Conservation (phyloP, 768 basidiomycete species). For the Porpolomopsis calyptriformis region DNA sequence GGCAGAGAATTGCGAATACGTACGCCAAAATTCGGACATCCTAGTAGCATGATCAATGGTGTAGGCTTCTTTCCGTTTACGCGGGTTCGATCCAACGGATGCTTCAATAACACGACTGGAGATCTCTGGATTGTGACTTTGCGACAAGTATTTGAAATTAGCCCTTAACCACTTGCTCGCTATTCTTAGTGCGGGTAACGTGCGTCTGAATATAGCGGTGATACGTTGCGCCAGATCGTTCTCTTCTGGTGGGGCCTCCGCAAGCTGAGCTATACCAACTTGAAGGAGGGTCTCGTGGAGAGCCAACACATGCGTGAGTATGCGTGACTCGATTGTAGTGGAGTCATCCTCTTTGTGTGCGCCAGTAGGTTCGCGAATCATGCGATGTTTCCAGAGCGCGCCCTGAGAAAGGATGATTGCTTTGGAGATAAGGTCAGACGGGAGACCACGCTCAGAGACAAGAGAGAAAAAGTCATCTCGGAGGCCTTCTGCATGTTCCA, state of each 20-base stretch:
- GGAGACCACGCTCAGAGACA: slow-evolving; percentile 58
- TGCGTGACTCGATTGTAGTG: slow-evolving; percentile 44
- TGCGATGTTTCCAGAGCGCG: slow-evolving; percentile 76
- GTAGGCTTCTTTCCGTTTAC: slow-evolving; percentile 21
- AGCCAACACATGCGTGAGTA: slow-evolving; percentile 57
- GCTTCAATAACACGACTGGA: slow-evolving; percentile 20
- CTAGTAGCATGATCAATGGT: slow-evolving; percentile 27
- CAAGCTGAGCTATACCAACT: slow-evolving; percentile 53
- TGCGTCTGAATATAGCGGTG: slow-evolving; percentile 75
- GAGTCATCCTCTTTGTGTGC: slow-evolving; percentile 18
- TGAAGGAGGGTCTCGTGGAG: slow-evolving; percentile 55
- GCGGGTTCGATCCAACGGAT: slow-evolving; percentile 9
- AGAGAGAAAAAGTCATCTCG: slow-evolving; percentile 48
- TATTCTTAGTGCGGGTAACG: slow-evolving; percentile 78
- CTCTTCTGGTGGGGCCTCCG: slow-evolving; percentile 44
- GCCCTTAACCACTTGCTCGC: slow-evolving; percentile 81
- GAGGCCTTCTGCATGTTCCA: slow-evolving; percentile 37
- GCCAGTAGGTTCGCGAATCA: slow-evolving; percentile 43
- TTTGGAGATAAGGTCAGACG: slow-evolving; percentile 67
- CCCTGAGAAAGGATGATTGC: slow-evolving; percentile 65
- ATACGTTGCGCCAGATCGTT: slow-evolving; percentile 70
- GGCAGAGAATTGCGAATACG: slow-evolving; percentile 56
- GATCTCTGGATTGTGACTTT: slow-evolving; percentile 27
- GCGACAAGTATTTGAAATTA: slow-evolving; percentile 58
- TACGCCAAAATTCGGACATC: slow-evolving; percentile 52